Conservation (phyloP, 345 rosid genomes). For the Brassica juncea region DNA sequence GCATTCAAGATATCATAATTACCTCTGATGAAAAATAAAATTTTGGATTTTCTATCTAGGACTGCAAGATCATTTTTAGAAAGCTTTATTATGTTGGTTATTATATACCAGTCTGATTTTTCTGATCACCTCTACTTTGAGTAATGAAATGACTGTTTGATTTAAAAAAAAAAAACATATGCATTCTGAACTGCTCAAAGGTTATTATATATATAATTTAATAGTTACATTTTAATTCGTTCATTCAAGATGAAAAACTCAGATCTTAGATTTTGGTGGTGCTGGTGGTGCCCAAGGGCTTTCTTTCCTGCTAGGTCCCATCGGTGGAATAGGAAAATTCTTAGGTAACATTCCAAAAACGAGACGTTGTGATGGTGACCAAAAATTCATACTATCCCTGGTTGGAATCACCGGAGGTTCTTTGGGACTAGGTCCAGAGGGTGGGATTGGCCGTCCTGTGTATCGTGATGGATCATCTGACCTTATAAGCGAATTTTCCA, state of each 20-base stretch:
- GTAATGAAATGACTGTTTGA: too few species aligned
- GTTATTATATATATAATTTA: not conserved
- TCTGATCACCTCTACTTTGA: too few species aligned
- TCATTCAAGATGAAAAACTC: not conserved
- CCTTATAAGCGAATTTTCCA: not conserved
- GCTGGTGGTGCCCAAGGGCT: not conserved
- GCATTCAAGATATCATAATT: too few species aligned
- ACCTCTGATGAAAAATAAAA: too few species aligned
- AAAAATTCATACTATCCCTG: not conserved
- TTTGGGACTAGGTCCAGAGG: not conserved
- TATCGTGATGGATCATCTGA: too few species aligned
- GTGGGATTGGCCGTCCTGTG: not conserved
- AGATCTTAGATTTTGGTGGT: not conserved
- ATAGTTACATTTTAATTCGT: not conserved
- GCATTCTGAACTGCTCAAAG: not conserved
- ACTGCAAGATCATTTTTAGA: too few species aligned
- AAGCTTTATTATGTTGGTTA: too few species aligned
- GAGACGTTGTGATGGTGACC: constrained; percentile 15
- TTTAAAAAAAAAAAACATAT: not conserved
- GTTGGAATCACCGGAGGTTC: not conserved
- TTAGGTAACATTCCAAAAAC: constrained; percentile 28
- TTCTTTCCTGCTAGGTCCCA: constrained; percentile 12
- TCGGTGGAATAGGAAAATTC: constrained; percentile 6
- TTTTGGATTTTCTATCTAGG: too few species aligned
- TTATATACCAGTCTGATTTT: too few species aligned